Base-by-base conservation (phyloP, 768 basidiomycete species). In the Kwoniella dejecticola region DNA sequence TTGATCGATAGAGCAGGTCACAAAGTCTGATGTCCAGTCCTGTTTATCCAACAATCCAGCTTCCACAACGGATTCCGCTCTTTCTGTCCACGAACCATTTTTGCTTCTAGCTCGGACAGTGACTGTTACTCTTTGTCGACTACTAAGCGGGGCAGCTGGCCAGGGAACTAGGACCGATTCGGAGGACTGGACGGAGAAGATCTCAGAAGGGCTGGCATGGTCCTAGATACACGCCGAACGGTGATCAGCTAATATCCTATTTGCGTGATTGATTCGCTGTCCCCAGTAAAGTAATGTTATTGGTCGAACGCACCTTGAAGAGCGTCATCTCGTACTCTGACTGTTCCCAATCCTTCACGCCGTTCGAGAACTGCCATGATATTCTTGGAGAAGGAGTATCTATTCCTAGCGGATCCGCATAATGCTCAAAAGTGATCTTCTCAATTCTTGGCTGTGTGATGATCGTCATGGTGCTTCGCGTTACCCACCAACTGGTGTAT, bases 111-210 rank as follows among this genome's bases (percentile, higher is more conserved):
- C 61, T n/a, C 59, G 50, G 36, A 69, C 46, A 7, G 33, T 8
- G 4, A 71, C 55, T 8, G 12, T 15, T 5, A 53, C 64, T 24
- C 48, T 23, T 15, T 71, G 46, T 4, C 68, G 26, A 40, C 64
- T 64, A 1, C 2, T n/a, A 12, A 71, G 50, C 1, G 69, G 64
- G 10, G 41, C 4, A 4, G 48, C 53, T 4, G 65, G 68, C 70
- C 70, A 71, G 4, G 64, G 57, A 1, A 69, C 70, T 2, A 71
- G 54, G 0, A 62, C 52, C 3, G 59, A 68, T 4, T 53, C 38
- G 5, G 33, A 42, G 23, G 63, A 61, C 15, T 56, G 21, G 31
- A 66, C 55, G 15, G 6, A 10, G 58, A 47, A 70, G n/a, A 38
- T 40, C 23, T 60, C 66, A 19, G 30, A 17, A 8, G 8, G 8